phyloP scores from a whole-genome alignment of 257 asterid genomes.

The Solanum medicagineum region DNA sequence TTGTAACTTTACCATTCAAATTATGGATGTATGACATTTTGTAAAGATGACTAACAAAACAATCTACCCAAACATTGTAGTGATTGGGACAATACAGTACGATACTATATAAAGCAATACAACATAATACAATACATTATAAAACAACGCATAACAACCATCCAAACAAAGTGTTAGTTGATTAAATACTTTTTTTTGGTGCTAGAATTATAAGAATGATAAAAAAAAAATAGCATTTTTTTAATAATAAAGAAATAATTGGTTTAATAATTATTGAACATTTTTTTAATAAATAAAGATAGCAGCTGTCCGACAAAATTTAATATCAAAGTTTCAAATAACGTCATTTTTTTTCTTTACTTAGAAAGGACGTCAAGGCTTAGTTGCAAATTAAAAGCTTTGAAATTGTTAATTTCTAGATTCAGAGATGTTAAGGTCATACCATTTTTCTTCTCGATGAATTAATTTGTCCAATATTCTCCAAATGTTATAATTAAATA shows the following conservation, averaged over 20 bases:
- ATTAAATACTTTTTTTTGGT: neutral
- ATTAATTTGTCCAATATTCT: neutral
- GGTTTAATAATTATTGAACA: no score
- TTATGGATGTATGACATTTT: no score
- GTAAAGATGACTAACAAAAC: no score
- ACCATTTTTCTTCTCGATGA: neutral
- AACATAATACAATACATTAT: no score
- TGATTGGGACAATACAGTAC: no score
- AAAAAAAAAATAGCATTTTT: no score
- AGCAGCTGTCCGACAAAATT: neutral
- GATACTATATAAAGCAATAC: no score
- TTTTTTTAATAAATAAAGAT: no score
- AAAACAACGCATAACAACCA: no score
- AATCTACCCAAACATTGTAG: no score
- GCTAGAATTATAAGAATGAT: neutral
- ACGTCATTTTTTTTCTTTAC: neutral
- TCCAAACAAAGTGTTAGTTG: neutral
- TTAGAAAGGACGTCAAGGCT: neutral
- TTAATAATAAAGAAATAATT: neutral
- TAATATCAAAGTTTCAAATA: neutral
- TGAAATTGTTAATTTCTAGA: neutral
- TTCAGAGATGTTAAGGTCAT: neutral
- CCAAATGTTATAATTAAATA: neutral
- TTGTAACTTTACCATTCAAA: no score
- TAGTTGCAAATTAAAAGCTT: neutral